phyloP scores from a whole-genome alignment of 805 yeast genomes.

The Limtongozyma cylindracea region DNA sequence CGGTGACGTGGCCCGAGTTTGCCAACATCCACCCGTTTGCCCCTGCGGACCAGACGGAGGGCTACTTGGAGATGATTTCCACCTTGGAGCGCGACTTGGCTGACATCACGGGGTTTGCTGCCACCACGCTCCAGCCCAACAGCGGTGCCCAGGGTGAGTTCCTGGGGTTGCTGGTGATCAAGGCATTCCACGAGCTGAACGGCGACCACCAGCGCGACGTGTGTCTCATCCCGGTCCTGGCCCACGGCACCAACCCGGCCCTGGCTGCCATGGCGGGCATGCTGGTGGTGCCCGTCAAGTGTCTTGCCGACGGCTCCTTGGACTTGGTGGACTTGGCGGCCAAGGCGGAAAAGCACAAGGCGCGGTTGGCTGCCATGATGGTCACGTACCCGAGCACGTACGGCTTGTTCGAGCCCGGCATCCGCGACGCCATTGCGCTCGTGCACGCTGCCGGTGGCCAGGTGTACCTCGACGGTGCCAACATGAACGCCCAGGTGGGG shows the following conservation, averaged over 20 bases:
- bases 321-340: conserved; percentile 51
- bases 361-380: conserved; percentile 74
- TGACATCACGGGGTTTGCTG: conserved; percentile 82
- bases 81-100: conserved; percentile 72
- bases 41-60: conserved; percentile 72
- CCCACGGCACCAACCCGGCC: conserved; percentile 98
- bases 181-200: conserved; percentile 40
- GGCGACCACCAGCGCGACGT: conserved; percentile 60
- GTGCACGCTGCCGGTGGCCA: conserved; percentile 82
- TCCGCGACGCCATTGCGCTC: conserved; percentile 60
- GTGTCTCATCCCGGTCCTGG: conserved; percentile 88
- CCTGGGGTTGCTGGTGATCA: conserved; percentile 75
- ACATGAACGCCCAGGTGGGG: conserved; percentile 98
- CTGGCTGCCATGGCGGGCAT: conserved; percentile 95
- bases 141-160: conserved; percentile 98
- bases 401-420: conserved; percentile 87
- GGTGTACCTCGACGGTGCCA: conserved; percentile 95
- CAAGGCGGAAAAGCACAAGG: conserved; percentile 46
- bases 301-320: conserved; percentile 64
- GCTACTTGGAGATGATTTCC: conserved; percentile 49
- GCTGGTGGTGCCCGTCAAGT: conserved; percentile 81
- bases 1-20: conserved; percentile 89
- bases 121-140: conserved; percentile 83
- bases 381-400: conserved; percentile 95
- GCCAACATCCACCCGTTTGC: conserved; percentile 78